Evolutionary conservation across 805 yeast species (phyloP), one percentile per base, ranked within the genome.

Genomic region (Priceomyces haplophilus): DNA sequence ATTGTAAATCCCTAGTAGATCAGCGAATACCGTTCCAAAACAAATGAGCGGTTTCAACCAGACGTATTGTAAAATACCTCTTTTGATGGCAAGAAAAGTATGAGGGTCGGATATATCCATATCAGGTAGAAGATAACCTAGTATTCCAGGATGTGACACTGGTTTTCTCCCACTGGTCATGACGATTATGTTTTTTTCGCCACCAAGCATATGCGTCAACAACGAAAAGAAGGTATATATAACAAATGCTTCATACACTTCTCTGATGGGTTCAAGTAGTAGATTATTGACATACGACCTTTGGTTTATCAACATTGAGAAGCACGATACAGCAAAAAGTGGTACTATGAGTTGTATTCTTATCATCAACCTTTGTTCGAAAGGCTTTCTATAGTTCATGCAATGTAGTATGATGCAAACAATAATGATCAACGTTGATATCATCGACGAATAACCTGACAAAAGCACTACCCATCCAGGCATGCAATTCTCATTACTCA

Each of bases 171-270:
- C 88, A 37, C 85, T 75, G 17, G 86, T 72, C 46, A 73, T 67
- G 38, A 86, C 78, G 24, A 93, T 83, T 19, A 93, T 88, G 45
- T 80, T 80, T 38, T 95, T 73, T 58, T 95, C 99, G 13, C 99
- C 99, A 0, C 97, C 98, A 7, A 93, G 72, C 69, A 88, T 77
- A 48, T 82, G 78, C 0, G 95, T 88, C 42, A 93, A 69, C 21
- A 89, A 71, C 24, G 91, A 77, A 68, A 87, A 91, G 60, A 93
- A 93, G 1, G 97, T 88, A 62, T 93, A 93, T 25, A 93, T 86
- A 25, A 90, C 97, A 64, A 93, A 88, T 0, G 98, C 97, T 62
- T 93, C 99, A 62, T 93, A 93, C 1, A 91, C 79, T 59, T 93
- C 99, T 35, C 93, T 72, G 0, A 86, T 54, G 0, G 96, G 95